phyloP scores from a whole-genome alignment of 2,329 filamentous ascomycete genomes.

The Diaporthe citrichinensis region DNA sequence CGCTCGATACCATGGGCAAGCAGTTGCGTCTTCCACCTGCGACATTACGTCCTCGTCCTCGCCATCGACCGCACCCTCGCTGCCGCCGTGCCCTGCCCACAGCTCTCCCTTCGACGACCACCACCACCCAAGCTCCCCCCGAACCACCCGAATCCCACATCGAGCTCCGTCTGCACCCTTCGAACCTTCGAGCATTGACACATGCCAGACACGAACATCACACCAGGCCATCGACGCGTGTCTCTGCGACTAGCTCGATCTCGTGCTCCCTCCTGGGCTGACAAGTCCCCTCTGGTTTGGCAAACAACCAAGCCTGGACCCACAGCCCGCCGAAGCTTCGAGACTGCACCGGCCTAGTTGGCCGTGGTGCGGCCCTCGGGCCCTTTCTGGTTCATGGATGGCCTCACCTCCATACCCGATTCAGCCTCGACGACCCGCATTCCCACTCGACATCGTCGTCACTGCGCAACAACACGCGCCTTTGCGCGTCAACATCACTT shows the following conservation, averaged over 20 bases:
- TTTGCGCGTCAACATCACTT: not conserved
- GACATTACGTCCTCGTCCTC: not conserved
- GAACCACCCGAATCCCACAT: not conserved
- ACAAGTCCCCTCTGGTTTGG: not conserved
- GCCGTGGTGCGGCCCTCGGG: not conserved
- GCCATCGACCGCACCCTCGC: not conserved
- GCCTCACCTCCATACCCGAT: slow-evolving; percentile 2
- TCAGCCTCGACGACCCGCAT: not conserved
- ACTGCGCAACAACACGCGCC: not conserved
- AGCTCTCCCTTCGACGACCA: not conserved
- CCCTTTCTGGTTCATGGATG: not conserved
- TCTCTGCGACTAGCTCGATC: not conserved
- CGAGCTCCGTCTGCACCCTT: not conserved
- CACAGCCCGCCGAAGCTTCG: not conserved
- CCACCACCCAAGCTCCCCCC: not conserved
- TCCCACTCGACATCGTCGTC: not conserved
- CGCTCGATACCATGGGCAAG: not conserved
- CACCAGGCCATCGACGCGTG: not conserved
- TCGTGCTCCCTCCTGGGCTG: not conserved
- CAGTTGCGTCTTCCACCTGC: not conserved
- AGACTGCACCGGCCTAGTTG: not conserved
- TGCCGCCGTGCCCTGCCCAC: not conserved
- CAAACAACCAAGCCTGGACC: not conserved
- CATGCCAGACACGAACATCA: not conserved
- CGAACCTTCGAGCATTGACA: not conserved